Base-by-base conservation (phyloP, 345 rosid species). In the Eucalyptus tenuipes region DNA sequence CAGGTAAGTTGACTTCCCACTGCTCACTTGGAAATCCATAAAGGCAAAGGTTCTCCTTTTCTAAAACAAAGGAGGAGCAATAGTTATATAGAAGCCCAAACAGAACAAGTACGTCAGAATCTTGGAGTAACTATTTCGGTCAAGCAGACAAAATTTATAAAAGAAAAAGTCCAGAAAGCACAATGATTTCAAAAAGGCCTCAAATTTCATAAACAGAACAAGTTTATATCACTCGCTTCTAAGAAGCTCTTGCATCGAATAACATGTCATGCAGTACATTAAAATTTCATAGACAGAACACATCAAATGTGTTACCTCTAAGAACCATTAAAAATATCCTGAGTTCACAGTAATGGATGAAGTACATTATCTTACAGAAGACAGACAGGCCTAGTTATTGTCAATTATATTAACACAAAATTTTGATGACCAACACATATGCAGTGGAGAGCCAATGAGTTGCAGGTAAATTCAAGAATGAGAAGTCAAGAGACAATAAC, bases 1-100 rank as follows among this genome's bases (percentile, higher is more conserved):
- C 95, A 84, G 95, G 95, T 85, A 94, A 93, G 85, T 89, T 92
- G 49, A 94, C 95, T 91, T 94, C 94, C 95, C 95, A 93, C 90
- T 93, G 93, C 92, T 92, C 95, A 50, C 90, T 91, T 10, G 95
- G 94, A 90, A 90, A 90, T 25, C 94, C 94, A 90, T 94, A 93
- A 50, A 94, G 93, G 89, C 95, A 94, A 85, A 93, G 93, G 79
- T 94, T 93, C 89, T 93, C 96, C 88, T 94, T 94, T 90, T 92
- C 94, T 94, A 91, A 33, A 82, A 88, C 37, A 11, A 20, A n/a
- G 44, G 33, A 33, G 57, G 18, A 40, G 52, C 81, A 10, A 42
- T 71, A 71, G 81, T 71, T 71, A 71, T 71, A 71, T 37, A 71
- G 44, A 33, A 71, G 45, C 82, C 82, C 45, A 71, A 16, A 37